These are phyloP conservation scores for Porphyrellus sp. DNA, from an alignment of 1,284 basidiomycete genomes.

Conservation along the genomic window DNA sequence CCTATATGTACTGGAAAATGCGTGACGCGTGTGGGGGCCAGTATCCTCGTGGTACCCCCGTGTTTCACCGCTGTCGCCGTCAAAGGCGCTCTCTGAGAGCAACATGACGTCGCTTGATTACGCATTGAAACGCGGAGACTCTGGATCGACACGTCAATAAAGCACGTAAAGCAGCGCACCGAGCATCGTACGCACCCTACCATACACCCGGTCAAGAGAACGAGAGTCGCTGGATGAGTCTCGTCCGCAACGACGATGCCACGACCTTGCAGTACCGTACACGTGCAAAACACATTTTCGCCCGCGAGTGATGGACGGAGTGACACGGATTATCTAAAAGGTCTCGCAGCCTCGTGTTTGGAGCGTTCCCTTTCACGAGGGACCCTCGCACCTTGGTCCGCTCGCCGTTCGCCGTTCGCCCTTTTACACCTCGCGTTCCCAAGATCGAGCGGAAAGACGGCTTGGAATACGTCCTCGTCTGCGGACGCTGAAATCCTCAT, in stretches of 20 bases:
- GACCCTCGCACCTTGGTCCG: constrained; percentile 10
- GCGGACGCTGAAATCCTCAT: background rate
- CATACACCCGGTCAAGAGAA: no score
- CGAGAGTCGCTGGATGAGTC: no score
- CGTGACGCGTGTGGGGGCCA: background rate
- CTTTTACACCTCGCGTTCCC: background rate
- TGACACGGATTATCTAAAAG: constrained; percentile 28
- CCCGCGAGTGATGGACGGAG: constrained; percentile 16
- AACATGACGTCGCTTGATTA: background rate
- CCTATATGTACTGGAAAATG: background rate
- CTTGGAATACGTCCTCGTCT: background rate
- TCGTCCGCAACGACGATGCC: constrained; percentile 1
- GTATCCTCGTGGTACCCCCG: background rate
- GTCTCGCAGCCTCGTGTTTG: constrained; percentile 24
- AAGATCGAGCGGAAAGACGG: background rate
- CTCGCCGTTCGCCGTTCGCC: background rate
- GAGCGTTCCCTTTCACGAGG: constrained; percentile 21
- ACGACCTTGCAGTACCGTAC: constrained; percentile 10
- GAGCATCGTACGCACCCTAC: background rate
- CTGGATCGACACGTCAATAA: no score
- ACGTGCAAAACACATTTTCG: constrained; percentile 28
- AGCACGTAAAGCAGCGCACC: background rate
- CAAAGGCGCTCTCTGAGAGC: background rate
- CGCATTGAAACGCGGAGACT: background rate
- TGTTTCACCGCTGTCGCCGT: background rate